Evolutionary conservation across 2,329 filamentous ascomycete genomes (phyloP), one percentile per base, ranked within the genome.

Genomic region (Neophaeococcomyces mojaviensis): DNA sequence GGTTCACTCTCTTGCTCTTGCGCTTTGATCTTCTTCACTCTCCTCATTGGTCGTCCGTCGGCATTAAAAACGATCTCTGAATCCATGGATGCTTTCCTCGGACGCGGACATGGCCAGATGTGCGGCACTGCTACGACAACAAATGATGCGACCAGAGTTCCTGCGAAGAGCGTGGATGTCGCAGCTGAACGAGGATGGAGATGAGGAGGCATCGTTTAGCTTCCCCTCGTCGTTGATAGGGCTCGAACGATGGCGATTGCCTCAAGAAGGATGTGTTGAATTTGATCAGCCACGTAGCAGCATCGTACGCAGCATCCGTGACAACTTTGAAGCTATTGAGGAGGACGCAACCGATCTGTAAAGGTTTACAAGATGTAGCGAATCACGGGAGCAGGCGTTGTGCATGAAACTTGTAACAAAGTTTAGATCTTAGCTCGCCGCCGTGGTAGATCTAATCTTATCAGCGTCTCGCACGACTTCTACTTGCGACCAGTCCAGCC

Each of bases 151-250:
- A 86, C 76, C 45, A 97, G 78, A 1, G 90, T 97, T n/a, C 85
- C 87, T 41, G 88, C 88, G 71, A 98, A 98, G 50, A 98, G 82
- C 37, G 88, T 92, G 47, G 86, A 89, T 58, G 92, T 98, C 71
- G 88, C 86, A 59, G 87, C 83, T 56, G 90, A 97, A 66, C 89
- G 83, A 28, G 92, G 92, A 66, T 98, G 92, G 34, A 98, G 81
- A 68, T 90, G 72, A 33, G 80, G 86, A 68, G 58, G 54, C 55
- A 57, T 58, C 10, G 26, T 51, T 28, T 28, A n/a, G n/a, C n/a
- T 28, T 28, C 24, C 10, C 24, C 10, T 28, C 24, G 10, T 5
- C 24, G 10, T 28, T 28, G 5, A 28, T 10, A n/a, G 24, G 10
- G 24, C 24, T 28, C 24, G 24, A 28, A 28, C 24, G 10, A 28